phyloP scores from a whole-genome alignment of 768 basidiomycete genomes.

The Termitomyces sp. region DNA sequence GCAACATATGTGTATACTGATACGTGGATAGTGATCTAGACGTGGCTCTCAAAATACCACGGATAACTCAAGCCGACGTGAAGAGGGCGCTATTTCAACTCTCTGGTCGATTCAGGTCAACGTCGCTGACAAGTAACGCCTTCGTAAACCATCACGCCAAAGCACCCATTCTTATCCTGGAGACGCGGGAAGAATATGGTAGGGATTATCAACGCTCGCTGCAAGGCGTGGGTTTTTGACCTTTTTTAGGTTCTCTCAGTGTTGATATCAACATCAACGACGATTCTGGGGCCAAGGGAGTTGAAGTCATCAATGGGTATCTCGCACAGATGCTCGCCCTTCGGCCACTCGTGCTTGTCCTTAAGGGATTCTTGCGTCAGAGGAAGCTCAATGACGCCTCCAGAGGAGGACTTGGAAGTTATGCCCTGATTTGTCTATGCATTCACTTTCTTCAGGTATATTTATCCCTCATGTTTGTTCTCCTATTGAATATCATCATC shows the following conservation, averaged over 20 bases:
- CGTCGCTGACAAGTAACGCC: conserved; percentile 37
- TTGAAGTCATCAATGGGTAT: conserved; percentile 49
- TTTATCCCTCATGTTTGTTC: not conserved
- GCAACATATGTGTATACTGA: not conserved
- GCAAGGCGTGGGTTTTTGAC: not conserved
- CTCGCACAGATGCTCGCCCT: conserved; percentile 55
- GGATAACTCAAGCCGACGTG: conserved; percentile 26
- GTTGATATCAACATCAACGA: conserved; percentile 71
- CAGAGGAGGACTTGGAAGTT: conserved; percentile 62
- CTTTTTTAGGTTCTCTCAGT: conserved; percentile 43
- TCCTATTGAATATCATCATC: not conserved
- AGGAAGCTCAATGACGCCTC: conserved; percentile 61
- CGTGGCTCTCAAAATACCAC: conserved; percentile 23
- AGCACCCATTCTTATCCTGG: conserved; percentile 65
- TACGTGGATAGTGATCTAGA: conserved; percentile 31
- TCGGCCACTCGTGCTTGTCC: conserved; percentile 52
- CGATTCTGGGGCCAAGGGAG: conserved; percentile 49
- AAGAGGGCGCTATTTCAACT: conserved; percentile 47
- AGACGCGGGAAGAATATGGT: conserved; percentile 40
- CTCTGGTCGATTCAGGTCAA: conserved; percentile 38
- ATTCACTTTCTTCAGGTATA: conserved; percentile 68
- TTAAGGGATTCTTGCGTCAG: conserved; percentile 61
- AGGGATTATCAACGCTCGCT: not conserved
- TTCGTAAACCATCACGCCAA: conserved; percentile 26
- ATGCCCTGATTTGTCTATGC: conserved; percentile 58